These are phyloP conservation scores for Hippophae gyantsensis DNA, from an alignment of 306 rosid species.

Conservation along the genomic window DNA sequence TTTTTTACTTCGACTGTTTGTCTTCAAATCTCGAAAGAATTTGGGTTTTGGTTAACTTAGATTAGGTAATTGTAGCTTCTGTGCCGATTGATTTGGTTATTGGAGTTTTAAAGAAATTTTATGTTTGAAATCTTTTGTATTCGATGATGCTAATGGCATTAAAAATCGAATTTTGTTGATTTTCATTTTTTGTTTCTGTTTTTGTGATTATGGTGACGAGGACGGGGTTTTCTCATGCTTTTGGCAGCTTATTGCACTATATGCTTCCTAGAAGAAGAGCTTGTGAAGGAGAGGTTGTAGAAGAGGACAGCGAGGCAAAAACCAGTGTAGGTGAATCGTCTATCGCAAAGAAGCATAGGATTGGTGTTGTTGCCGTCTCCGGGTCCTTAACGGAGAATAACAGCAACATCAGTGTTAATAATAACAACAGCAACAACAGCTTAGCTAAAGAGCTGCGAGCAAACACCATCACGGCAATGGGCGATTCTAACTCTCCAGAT, in stretches of 20 bases:
- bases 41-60: too few relatives aligned
- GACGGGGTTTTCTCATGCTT: neutral
- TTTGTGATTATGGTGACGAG: slow-evolving; percentile 2
- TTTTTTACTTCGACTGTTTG: too few relatives aligned
- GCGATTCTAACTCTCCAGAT: slow-evolving; percentile 11
- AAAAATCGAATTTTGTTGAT: neutral
- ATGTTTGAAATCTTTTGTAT: too few relatives aligned
- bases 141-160: too few relatives aligned
- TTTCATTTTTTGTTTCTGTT: neutral
- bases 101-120: too few relatives aligned
- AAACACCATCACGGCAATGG: slow-evolving; percentile 14
- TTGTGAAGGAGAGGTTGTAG: slow-evolving; percentile 24
- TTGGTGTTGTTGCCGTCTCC: neutral
- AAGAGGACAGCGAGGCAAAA: slow-evolving; percentile 8
- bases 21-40: too few relatives aligned
- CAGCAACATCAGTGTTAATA: neutral
- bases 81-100: too few relatives aligned
- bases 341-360: slow-evolving; percentile 16
- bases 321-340: slow-evolving; percentile 3
- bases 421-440: neutral
- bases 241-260: slow-evolving; percentile 27
- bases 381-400: slow-evolving; percentile 4
- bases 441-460: neutral
- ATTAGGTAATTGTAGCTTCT: too few relatives aligned
- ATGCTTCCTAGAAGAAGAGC: slow-evolving; percentile 36